Evolutionary conservation across 805 yeast species (phyloP).

Genomic region (Yamadazyma endophytica): DNA sequence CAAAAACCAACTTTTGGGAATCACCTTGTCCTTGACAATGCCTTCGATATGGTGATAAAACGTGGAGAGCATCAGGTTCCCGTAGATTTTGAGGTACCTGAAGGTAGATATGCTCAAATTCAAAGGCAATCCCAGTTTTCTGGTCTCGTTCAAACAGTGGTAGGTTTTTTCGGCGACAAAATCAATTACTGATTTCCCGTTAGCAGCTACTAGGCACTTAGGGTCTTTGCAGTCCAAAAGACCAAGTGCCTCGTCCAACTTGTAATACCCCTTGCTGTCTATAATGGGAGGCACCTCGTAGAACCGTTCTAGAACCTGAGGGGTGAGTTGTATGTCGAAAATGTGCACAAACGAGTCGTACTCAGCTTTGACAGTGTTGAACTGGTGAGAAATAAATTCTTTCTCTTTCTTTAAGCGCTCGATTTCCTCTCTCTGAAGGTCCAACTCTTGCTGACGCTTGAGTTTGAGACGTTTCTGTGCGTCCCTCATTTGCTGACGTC

Average conservation of each 20-base stretch:
- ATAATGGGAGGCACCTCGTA: conserved; percentile 1
- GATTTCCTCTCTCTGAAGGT: conserved; percentile 1
- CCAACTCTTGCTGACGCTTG: conserved; percentile 2
- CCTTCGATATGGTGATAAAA: conserved; percentile 1
- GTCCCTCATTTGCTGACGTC: conserved; percentile 7
- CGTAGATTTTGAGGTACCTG: conserved; percentile 1
- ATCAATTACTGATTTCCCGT: no score
- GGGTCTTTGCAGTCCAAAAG: neutral
- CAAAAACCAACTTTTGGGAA: conserved; percentile 5
- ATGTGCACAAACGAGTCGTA: no score
- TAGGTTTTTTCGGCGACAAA: neutral
- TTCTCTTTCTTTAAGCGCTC: neutral
- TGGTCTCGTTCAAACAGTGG: neutral
- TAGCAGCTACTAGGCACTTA: no score
- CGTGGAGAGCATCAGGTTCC: conserved; percentile 1
- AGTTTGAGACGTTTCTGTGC: conserved; percentile 4
- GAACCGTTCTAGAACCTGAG: neutral
- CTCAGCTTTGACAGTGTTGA: no score
- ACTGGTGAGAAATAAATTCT: no score
- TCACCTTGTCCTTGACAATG: conserved; percentile 1
- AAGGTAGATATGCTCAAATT: neutral
- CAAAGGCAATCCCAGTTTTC: no score
- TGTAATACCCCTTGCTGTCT: conserved; percentile 1
- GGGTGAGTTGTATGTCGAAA: neutral
- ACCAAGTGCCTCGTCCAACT: conserved; percentile 1